Evolutionary conservation across 192 early-diverging fungal species (phyloP).

Genomic region (Coemansia sp.): DNA sequence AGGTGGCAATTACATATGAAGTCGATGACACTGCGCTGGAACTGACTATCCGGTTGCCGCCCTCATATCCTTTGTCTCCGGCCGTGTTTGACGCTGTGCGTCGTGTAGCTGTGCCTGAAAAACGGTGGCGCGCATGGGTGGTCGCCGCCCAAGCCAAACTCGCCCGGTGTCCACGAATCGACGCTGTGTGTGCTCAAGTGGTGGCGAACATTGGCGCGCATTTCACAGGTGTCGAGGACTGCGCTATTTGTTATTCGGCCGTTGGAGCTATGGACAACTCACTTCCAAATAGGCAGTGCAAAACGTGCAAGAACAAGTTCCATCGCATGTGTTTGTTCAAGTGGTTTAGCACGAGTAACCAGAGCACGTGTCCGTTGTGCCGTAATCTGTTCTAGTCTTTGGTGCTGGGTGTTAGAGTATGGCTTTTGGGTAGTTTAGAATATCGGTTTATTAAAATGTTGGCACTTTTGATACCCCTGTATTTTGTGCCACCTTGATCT

Average conservation of each 20-base stretch:
- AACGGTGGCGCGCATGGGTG: conserved; percentile 57
- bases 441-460: too few species aligned
- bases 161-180: conserved; percentile 75
- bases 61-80: conserved; percentile 49
- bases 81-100: conserved; percentile 37
- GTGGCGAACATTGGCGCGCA: conserved; percentile 86
- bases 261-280: conserved; percentile 84
- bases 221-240: conserved; percentile 97
- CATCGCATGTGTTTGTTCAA: conserved; percentile 93
- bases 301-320: conserved; percentile 94
- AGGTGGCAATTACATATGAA: conserved; percentile 35
- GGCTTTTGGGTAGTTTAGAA: too few species aligned
- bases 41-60: conserved; percentile 47
- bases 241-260: conserved; percentile 96
- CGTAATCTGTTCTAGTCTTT: conserved; percentile 51
- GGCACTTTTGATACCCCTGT: too few species aligned
- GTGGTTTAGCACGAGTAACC: conserved; percentile 71
- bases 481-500: too few species aligned
- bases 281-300: conserved; percentile 86
- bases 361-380: conserved; percentile 73
- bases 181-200: conserved; percentile 76
- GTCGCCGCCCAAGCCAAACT: conserved; percentile 55
- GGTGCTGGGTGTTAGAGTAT: too few species aligned
- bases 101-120: conserved; percentile 52
- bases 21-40: conserved; percentile 54